These are phyloP conservation scores for Scheffersomyces lignicola DNA, from an alignment of 1,139 yeast species.

Conservation along the genomic window DNA sequence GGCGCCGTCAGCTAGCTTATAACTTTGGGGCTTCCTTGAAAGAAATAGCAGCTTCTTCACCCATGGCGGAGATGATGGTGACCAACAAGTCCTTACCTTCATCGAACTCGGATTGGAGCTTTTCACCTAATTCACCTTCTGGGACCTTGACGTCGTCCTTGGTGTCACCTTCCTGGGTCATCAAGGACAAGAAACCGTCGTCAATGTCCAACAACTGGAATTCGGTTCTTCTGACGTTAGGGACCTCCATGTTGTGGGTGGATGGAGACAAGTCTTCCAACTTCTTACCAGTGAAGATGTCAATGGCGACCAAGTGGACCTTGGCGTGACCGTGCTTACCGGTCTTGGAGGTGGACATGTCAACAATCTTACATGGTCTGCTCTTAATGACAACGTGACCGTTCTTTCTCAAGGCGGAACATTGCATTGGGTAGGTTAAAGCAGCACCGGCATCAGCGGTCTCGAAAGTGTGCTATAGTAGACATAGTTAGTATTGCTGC, in stretches of 20 bases:
- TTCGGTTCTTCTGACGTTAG: slow-evolving; percentile 94
- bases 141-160: slow-evolving; percentile 99
- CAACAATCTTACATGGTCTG: slow-evolving; percentile 99
- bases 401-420: slow-evolving; percentile 99
- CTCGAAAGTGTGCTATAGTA: slow-evolving; percentile 81
- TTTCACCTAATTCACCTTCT: slow-evolving; percentile 96
- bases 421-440: slow-evolving; percentile 97
- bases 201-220: slow-evolving; percentile 97
- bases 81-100: slow-evolving; percentile 97
- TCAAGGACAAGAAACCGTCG: slow-evolving; percentile 95
- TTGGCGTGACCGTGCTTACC: slow-evolving; percentile 99
- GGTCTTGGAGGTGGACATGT: slow-evolving; percentile 99
- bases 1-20: too few relatives aligned
- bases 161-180: slow-evolving; percentile 97
- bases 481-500: slow-evolving; percentile 41
- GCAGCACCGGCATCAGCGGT: slow-evolving; percentile 99
- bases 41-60: slow-evolving; percentile 98
- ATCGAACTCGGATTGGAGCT: slow-evolving; percentile 88
- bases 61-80: slow-evolving; percentile 97
- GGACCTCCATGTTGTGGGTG: slow-evolving; percentile 99
- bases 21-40: slow-evolving; percentile 95
- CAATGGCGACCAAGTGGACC: slow-evolving; percentile 98
- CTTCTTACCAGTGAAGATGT: slow-evolving; percentile 98
- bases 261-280: slow-evolving; percentile 99
- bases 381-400: slow-evolving; percentile 98